These are phyloP conservation scores for Backusella luteola DNA, from an alignment of 192 early-diverging fungal genomes.

Conservation along the genomic window DNA sequence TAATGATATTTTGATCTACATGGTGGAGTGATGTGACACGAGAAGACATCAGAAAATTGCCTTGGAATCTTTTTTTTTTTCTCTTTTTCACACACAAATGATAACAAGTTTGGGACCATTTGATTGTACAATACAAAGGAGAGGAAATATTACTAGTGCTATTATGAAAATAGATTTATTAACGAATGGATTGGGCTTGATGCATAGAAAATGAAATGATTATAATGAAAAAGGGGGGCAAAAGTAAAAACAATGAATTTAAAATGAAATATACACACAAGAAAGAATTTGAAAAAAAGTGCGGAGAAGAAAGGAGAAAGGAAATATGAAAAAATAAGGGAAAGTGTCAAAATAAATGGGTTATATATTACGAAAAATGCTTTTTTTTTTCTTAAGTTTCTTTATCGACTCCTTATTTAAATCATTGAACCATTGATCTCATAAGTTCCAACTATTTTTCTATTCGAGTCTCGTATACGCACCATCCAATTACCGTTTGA, in stretches of 20 bases:
- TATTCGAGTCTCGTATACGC: constrained; percentile 24
- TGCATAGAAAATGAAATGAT: not conserved
- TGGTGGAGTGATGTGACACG: not conserved
- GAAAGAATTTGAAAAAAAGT: not conserved
- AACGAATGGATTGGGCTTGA: not conserved
- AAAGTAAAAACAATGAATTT: not conserved
- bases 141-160: not conserved
- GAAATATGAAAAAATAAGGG: not conserved
- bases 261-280: not conserved
- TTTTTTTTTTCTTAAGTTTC: not conserved
- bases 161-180: not conserved
- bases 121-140: not conserved
- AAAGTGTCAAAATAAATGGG: not conserved
- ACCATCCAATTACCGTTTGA: constrained; percentile 38
- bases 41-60: not conserved
- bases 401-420: not conserved
- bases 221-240: not conserved
- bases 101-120: not conserved
- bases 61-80: not conserved
- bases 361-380: not conserved
- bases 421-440: constrained; percentile 33
- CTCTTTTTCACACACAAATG: not conserved
- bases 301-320: not conserved
- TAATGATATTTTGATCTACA: not conserved
- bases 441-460: constrained; percentile 34